These are phyloP conservation scores for Gossypium longicalyx DNA, from an alignment of 345 rosid species.

Conservation along the genomic window DNA sequence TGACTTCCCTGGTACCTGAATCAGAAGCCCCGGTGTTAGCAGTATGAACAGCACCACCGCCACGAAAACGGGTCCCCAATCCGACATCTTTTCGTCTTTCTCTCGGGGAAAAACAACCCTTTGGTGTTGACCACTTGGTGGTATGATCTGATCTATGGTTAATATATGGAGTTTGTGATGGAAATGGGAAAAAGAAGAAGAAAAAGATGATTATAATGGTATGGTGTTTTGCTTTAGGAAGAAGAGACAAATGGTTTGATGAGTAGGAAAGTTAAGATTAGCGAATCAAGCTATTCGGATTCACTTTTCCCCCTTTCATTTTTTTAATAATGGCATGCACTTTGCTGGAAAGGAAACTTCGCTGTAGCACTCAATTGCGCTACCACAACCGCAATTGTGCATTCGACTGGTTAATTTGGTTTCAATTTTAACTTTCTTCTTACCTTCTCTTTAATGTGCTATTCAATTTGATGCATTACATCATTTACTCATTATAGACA, in stretches of 20 bases:
- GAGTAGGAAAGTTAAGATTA: slow-evolving; percentile 26
- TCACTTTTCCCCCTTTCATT: background rate
- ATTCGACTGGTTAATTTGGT: background rate
- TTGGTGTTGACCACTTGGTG: background rate
- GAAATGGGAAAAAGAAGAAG: background rate
- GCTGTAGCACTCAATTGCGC: background rate
- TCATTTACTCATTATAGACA: no score
- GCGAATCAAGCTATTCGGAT: slow-evolving; percentile 25
- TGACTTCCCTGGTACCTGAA: slow-evolving; percentile 66
- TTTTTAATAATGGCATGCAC: background rate
- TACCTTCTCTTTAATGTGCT: background rate
- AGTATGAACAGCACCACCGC: slow-evolving; percentile 79
- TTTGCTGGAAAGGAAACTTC: slow-evolving; percentile 13
- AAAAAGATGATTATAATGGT: slow-evolving; percentile 6
- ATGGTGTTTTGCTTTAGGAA: slow-evolving; percentile 19
- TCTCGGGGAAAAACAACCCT: background rate
- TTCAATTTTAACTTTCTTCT: background rate
- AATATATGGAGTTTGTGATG: background rate
- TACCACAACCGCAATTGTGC: background rate
- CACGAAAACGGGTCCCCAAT: slow-evolving; percentile 93
- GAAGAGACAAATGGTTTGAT: slow-evolving; percentile 25
- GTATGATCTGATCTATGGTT: background rate
- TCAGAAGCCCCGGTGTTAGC: slow-evolving; percentile 78
- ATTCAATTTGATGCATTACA: no score
- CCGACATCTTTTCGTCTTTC: slow-evolving; percentile 44